phyloP scores from a whole-genome alignment of 2,329 filamentous ascomycete genomes.

The Nemania diffusa region DNA sequence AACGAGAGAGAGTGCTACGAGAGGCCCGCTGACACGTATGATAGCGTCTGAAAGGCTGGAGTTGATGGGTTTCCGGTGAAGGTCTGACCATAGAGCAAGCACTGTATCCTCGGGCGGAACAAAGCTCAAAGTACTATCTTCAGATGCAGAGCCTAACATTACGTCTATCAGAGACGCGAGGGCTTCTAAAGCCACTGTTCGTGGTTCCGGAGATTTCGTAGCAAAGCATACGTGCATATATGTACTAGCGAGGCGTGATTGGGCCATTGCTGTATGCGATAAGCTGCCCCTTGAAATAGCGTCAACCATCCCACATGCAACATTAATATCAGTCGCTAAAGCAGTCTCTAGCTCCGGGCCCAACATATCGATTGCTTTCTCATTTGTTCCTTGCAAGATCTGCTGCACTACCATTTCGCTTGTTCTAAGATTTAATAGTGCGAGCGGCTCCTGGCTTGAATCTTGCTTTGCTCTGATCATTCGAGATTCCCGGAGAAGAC shows the following conservation, averaged over 20 bases:
- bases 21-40: slow-evolving; percentile 58
- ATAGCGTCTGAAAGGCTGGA: slow-evolving; percentile 62
- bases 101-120: slow-evolving; percentile 52
- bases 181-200: slow-evolving; percentile 59
- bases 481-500: not conserved
- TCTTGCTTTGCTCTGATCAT: slow-evolving; percentile 12
- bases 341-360: slow-evolving; percentile 50
- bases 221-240: slow-evolving; percentile 57
- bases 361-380: slow-evolving; percentile 39
- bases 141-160: slow-evolving; percentile 45
- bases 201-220: slow-evolving; percentile 57
- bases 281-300: slow-evolving; percentile 46
- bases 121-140: slow-evolving; percentile 35
- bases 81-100: slow-evolving; percentile 54
- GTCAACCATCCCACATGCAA: slow-evolving; percentile 56
- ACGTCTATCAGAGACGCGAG: slow-evolving; percentile 59
- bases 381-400: slow-evolving; percentile 37
- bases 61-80: slow-evolving; percentile 55
- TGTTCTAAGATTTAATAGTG: slow-evolving; percentile 41
- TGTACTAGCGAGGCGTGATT: slow-evolving; percentile 52
- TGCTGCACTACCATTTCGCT: slow-evolving; percentile 50
- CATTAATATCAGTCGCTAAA: slow-evolving; percentile 54
- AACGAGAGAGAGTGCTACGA: slow-evolving; percentile 52
- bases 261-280: slow-evolving; percentile 41
- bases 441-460: slow-evolving; percentile 26